Evolutionary conservation across 371 early-diverging fungal genomes (phyloP), one percentile per base, ranked within the genome.

Genomic region (Rhizomucor pusillus): DNA sequence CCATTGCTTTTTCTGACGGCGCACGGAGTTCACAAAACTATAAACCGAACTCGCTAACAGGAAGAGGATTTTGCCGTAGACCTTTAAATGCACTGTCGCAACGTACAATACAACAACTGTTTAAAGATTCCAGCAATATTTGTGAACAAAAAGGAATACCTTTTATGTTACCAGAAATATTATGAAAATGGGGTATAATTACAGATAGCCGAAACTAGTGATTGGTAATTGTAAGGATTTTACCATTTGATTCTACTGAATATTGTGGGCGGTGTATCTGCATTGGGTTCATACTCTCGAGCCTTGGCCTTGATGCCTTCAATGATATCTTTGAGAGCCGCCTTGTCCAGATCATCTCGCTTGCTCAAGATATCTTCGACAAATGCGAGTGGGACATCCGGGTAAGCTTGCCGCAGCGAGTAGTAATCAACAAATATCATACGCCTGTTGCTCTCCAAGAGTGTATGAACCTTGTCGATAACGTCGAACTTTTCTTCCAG

Each of bases 361-460:
- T 84, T 86, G 48, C 66, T 62, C 29, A 95, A 59, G 29, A 94
- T 68, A 56, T 87, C 85, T 63, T 93, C 92, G 3, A 93, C 76
- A 63, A 91, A 85, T 2, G 80, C 73, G 1, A 92, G 46, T 3
- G 94, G 92, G 16, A 92, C 69, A 65, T 95, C 95, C 5, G 88
- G 90, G 59, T 88, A 95, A 10, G 84, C 77, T 47, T 89, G 88
- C 65, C 85, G 80, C 43, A 93, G 60, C 1, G 82, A 59, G 58
- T 87, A 90, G 55, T 88, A 92, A 57, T 91, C 90, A 47, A 92
- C 67, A 59, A 85, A 90, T 3, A 91, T 76, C 67, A 85, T 80
- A 23, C 80, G 69, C 9, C 82, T 73, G 53, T 84, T 79, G 45
- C 83, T 75, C 45, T 85, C 84, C 22, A 91, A 56, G 34, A 94